These are phyloP conservation scores for Epichloe typhina DNA, from an alignment of 2,329 filamentous ascomycete species.

Conservation along the genomic window DNA sequence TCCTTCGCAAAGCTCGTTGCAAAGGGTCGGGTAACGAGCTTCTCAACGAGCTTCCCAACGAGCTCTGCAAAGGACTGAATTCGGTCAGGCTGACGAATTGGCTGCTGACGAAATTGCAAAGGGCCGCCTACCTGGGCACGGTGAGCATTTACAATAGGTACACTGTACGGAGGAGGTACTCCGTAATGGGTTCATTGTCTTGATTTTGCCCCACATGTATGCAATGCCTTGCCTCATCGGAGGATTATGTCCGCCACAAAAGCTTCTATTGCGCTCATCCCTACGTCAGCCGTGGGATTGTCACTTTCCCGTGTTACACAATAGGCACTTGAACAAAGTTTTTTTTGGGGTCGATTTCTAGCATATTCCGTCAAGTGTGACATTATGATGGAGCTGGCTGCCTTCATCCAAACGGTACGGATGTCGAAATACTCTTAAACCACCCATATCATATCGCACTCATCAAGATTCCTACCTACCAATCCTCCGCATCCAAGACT, in stretches of 20 bases:
- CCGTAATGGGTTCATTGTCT: too few species aligned
- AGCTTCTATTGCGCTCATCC: not conserved
- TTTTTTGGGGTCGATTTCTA: not conserved
- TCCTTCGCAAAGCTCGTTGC: too few species aligned
- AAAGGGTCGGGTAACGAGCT: too few species aligned
- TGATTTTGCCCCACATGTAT: not conserved
- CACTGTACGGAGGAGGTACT: not conserved
- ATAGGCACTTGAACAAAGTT: not conserved
- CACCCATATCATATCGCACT: too few species aligned
- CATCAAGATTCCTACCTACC: not conserved
- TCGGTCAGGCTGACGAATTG: too few species aligned
- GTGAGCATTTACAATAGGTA: not conserved
- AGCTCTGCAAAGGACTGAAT: too few species aligned
- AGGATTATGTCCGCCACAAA: constrained; percentile 1
- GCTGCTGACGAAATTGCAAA: too few species aligned
- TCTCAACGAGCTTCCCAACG: too few species aligned
- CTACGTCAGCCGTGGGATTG: constrained; percentile 1
- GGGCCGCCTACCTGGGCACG: too few species aligned
- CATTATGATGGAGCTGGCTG: not conserved
- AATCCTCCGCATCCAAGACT: not conserved
- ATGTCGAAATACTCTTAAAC: too few species aligned
- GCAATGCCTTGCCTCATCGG: not conserved
- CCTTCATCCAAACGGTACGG: not conserved
- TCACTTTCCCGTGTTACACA: not conserved
- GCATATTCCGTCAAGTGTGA: not conserved